Evolutionary conservation across 306 rosid genomes (phyloP).

Genomic region (Sesbania bispinosa): DNA sequence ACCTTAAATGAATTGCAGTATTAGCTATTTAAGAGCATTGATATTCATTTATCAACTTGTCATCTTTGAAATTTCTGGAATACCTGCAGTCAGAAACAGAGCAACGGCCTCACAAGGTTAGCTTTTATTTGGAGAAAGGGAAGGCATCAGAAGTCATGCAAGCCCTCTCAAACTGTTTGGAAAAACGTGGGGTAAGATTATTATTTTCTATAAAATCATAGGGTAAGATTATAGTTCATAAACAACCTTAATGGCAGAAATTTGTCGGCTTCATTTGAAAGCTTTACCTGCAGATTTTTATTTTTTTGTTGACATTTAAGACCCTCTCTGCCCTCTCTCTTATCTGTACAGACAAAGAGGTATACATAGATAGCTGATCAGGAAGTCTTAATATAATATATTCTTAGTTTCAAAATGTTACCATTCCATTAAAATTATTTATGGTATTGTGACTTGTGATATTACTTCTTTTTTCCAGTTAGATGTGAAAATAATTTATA

Average conservation of each 20-base stretch:
- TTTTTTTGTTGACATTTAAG: background rate
- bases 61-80: slow-evolving; percentile 26
- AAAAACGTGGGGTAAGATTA: slow-evolving; percentile 59
- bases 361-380: background rate
- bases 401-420: slow-evolving; percentile 16
- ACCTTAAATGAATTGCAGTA: background rate
- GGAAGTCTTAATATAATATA: background rate
- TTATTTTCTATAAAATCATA: slow-evolving; percentile 18
- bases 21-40: background rate
- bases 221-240: slow-evolving; percentile 35
- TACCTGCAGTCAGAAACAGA: slow-evolving; percentile 61
- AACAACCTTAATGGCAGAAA: background rate
- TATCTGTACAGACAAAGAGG: background rate
- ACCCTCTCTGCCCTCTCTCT: background rate
- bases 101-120: slow-evolving; percentile 80
- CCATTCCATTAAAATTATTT: slow-evolving; percentile 12
- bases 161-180: slow-evolving; percentile 48
- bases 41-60: background rate
- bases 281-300: background rate
- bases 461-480: slow-evolving; percentile 43
- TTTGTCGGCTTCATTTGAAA: background rate
- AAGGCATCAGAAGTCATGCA: slow-evolving; percentile 44
- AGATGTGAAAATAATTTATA: slow-evolving; percentile 75
- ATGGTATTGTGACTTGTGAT: slow-evolving; percentile 4
- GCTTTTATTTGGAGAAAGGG: slow-evolving; percentile 72